A percentile compares a stretch with the other conserved stretches of the same genome.
These are phyloP conservation scores for Thuja plicata DNA, from an alignment of 83 land plant genomes.

Conservation along the genomic window DNA sequence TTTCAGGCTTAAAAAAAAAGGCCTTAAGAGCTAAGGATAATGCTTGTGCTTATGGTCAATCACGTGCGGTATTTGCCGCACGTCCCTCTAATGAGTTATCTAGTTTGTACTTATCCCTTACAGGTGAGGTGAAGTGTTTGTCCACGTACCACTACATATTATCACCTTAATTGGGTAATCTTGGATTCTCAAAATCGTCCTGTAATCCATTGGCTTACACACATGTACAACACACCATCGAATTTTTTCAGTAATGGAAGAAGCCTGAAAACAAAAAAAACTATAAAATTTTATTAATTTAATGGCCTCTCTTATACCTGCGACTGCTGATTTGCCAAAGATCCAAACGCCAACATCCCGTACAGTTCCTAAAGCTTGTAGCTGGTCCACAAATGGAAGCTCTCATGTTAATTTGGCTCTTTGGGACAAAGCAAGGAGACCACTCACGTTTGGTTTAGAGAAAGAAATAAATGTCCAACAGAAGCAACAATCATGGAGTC, in stretches of 20 bases:
- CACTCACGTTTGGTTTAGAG: neutral
- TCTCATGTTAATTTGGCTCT: neutral
- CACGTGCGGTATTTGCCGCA: neutral
- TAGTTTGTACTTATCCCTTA: neutral
- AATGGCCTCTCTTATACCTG: constrained; percentile 16
- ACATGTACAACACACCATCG: neutral
- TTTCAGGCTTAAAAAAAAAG: too few species aligned
- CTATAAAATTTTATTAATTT: neutral
- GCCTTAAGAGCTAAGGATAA: neutral
- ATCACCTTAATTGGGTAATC: neutral
- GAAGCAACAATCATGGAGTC: constrained; percentile 5
- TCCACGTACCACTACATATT: neutral
- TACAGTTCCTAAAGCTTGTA: neutral
- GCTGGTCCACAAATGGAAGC: neutral
- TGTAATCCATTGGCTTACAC: neutral
- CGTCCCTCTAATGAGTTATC: neutral
- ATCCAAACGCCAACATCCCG: constrained; percentile 1
- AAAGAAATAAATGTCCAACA: neutral
- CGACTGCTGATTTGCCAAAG: constrained; percentile 5
- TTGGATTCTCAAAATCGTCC: neutral
- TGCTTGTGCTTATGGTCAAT: neutral
- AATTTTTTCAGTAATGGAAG: neutral
- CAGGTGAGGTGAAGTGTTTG: neutral
- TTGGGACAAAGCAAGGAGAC: neutral
- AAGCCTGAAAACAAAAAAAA: neutral